Conservation (phyloP, 1,284 basidiomycete species). For the Volvariella surrecta region DNA sequence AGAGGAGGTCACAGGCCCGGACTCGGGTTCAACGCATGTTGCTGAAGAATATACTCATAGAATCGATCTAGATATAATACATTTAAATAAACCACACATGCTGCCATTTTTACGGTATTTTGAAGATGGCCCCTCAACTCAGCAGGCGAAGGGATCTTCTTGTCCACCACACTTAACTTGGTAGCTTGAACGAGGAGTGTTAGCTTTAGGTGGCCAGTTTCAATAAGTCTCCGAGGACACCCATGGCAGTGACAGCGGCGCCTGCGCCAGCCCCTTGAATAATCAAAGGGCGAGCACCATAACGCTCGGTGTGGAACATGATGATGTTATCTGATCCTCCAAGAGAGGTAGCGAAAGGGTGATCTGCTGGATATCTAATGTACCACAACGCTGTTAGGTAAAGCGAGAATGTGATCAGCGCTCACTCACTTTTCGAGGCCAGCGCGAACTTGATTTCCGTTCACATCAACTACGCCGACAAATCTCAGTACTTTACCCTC, state of each 20-base stretch:
- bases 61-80: no score
- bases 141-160: no score
- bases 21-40: no score
- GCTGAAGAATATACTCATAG: no score
- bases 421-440: constrained; percentile 74
- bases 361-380: constrained; percentile 76
- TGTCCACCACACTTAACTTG: no score
- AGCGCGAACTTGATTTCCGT: constrained; percentile 70
- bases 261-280: constrained; percentile 96
- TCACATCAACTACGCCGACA: constrained; percentile 90
- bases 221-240: constrained; percentile 79
- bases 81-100: no score
- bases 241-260: constrained; percentile 97
- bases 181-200: no score
- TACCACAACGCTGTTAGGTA: neutral
- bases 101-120: no score
- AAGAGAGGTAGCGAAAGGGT: constrained; percentile 93
- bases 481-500: constrained; percentile 85
- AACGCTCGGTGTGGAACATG: constrained; percentile 92
- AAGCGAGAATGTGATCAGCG: neutral
- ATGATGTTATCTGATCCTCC: constrained; percentile 98
- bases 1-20: no score
- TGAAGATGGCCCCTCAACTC: no score
- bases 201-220: constrained; percentile 42
- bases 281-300: constrained; percentile 78